phyloP scores from a whole-genome alignment of 257 asterid species.

The Rehmannia glutinosa region DNA sequence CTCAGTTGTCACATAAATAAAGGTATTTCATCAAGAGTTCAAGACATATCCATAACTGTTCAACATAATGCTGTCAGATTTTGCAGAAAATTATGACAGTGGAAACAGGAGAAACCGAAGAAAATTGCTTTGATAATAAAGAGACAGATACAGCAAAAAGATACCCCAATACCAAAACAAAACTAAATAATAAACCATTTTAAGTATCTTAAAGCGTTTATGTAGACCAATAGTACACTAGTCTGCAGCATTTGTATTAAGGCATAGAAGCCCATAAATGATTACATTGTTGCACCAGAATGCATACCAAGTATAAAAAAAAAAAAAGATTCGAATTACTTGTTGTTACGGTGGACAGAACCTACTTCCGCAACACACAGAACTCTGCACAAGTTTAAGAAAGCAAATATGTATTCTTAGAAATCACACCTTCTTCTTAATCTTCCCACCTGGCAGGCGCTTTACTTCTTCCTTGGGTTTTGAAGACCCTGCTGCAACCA shows the following conservation, averaged over 20 bases:
- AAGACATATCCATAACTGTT: neutral
- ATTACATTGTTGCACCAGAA: neutral
- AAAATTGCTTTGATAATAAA: neutral
- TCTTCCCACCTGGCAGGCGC: slow-evolving; percentile 97
- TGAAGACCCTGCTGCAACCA: slow-evolving; percentile 66
- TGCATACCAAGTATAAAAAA: neutral
- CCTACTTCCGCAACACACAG: neutral
- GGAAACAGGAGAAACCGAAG: neutral
- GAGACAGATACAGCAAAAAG: no score
- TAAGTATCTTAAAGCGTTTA: no score
- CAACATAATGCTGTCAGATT: neutral
- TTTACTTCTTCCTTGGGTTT: slow-evolving; percentile 91
- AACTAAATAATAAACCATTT: no score
- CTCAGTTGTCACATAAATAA: neutral
- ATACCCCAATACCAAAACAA: no score
- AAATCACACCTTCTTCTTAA: slow-evolving; percentile 77
- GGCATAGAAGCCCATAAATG: neutral
- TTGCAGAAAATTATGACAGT: neutral
- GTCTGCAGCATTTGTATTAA: neutral
- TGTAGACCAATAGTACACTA: no score
- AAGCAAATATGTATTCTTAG: neutral
- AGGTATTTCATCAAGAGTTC: no score
- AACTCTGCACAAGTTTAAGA: neutral
- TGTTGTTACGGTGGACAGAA: neutral
- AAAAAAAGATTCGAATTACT: neutral